Conservation (phyloP, 495 filamentous ascomycete species). For the Emericellopsis terricola region DNA sequence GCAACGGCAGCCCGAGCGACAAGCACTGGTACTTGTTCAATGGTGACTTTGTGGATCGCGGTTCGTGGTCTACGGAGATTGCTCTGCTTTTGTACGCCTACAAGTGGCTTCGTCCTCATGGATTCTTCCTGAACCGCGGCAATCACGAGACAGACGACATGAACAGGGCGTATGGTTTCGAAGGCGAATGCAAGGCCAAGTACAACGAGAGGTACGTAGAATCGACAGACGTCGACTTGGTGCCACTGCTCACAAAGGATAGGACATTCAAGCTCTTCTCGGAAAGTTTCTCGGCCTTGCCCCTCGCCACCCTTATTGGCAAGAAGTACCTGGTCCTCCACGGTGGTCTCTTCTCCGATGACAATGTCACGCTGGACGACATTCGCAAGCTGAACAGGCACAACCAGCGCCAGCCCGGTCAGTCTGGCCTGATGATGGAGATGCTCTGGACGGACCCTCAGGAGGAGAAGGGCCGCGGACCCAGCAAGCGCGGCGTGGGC, state of each 20-base stretch:
- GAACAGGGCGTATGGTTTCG: constrained; percentile 97
- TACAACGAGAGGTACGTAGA: constrained; percentile 63
- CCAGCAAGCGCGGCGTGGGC: constrained; percentile 92
- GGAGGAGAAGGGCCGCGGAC: constrained; percentile 63
- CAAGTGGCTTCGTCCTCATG: constrained; percentile 80
- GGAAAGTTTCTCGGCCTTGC: constrained; percentile 90
- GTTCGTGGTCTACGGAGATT: constrained; percentile 94
- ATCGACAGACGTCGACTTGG: background rate
- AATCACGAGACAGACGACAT: constrained; percentile 99
- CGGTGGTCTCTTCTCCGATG: constrained; percentile 93
- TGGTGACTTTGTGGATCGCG: constrained; percentile 95
- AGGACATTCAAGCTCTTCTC: constrained; percentile 91
- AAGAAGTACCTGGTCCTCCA: constrained; percentile 85
- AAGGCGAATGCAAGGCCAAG: constrained; percentile 94
- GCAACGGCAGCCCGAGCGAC: constrained; percentile 69
- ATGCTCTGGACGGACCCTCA: constrained; percentile 99
- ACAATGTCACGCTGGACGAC: constrained; percentile 81
- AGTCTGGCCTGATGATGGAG: constrained; percentile 97
- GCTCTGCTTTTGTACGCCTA: constrained; percentile 86
- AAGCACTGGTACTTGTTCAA: constrained; percentile 94
- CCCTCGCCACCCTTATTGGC: constrained; percentile 82
- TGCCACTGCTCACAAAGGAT: constrained; percentile 6
- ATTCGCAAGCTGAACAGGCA: constrained; percentile 85
- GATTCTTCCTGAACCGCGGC: constrained; percentile 91
- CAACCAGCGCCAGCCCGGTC: constrained; percentile 87